Base-by-base conservation (phyloP, 495 filamentous ascomycete genomes). In the Lepidopterella palustris region DNA sequence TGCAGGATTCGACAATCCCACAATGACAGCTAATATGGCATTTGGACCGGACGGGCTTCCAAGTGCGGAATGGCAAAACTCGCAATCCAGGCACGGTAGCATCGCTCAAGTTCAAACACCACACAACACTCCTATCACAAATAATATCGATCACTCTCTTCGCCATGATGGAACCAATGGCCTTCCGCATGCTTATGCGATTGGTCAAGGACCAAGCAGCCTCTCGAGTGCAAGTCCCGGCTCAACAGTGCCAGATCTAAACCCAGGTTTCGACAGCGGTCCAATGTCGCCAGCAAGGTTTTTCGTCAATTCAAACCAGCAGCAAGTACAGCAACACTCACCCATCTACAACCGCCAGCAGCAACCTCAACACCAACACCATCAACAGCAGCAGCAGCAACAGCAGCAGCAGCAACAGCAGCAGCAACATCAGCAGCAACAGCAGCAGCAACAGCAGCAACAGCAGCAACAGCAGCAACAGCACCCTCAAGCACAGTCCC, bases 111-210 rank as follows among this genome's bases (percentile, higher is more conserved):
- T 67, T 8, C 59, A 67, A 28, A 69, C 66, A 21, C 66, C 66
- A 1, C 52, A 69, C 50, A 64, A 63, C 50, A 69, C 66, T n/a
- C 63, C 66, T 8, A 60, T 47, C 4, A 52, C 55, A 5, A 27
- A 8, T 6, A 57, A 18, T 39, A 10, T 63, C 15, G 60, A 66
- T 29, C 21, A 58, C 21, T 11, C 18, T 50, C 59, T 60, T 25
- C 58, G 67, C 0, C 25, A 63, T 20, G 64, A 67, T 40, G 60
- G 64, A 28, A 18, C 58, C 21, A 61, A 78, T 77, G 68, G 78
- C 70, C 56, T 42, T 25, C 81, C 85, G 47, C 81, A 84, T 72
- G 88, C 85, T 3, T 90, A 84, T 71, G 83, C 87, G 18, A 90
- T 90, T 59, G 87, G 83, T 27, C 82, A 83, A 53, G 82, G 79